Evolutionary conservation across 2,329 filamentous ascomycete genomes (phyloP).

Genomic region (Phaeosphaeriaceae sp.): DNA sequence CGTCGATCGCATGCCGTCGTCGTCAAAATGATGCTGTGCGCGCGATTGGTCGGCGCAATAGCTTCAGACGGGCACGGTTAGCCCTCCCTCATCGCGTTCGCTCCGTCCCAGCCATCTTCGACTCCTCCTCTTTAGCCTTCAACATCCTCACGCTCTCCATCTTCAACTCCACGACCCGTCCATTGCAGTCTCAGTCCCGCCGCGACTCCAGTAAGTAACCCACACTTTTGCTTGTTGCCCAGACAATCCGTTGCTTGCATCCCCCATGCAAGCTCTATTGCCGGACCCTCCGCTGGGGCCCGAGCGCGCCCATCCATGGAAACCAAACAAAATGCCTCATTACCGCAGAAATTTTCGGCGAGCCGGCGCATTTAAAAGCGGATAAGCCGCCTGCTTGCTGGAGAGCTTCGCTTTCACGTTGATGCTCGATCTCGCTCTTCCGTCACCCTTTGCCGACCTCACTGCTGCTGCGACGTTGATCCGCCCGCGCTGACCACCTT

Average conservation of each 20-base stretch:
- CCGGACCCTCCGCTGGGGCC: slow-evolving; percentile 38
- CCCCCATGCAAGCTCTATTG: slow-evolving; percentile 29
- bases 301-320: slow-evolving; percentile 23
- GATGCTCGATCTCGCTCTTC: slow-evolving; percentile 38
- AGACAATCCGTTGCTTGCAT: slow-evolving; percentile 25
- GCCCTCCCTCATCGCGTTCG: slow-evolving; percentile 1
- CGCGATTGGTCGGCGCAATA: slow-evolving; percentile 8
- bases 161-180: neutral
- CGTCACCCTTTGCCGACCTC: slow-evolving; percentile 28
- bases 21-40: slow-evolving; percentile 4
- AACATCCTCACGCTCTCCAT: slow-evolving; percentile 15
- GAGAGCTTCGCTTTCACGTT: slow-evolving; percentile 25
- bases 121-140: slow-evolving; percentile 9
- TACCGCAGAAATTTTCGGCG: slow-evolving; percentile 43
- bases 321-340: slow-evolving; percentile 48
- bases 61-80: slow-evolving; percentile 5
- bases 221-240: slow-evolving; percentile 20
- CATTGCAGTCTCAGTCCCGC: slow-evolving; percentile 11
- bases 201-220: slow-evolving; percentile 36
- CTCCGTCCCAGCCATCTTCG: slow-evolving; percentile 6
- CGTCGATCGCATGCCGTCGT: slow-evolving; percentile 7
- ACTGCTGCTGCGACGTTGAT: slow-evolving; percentile 32
- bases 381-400: slow-evolving; percentile 24
- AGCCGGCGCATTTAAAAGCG: slow-evolving; percentile 40
- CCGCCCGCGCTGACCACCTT: slow-evolving; percentile 41